These are phyloP conservation scores for Tetradesmus lagerheimii DNA, from an alignment of 139 green algal species.

Conservation along the genomic window DNA sequence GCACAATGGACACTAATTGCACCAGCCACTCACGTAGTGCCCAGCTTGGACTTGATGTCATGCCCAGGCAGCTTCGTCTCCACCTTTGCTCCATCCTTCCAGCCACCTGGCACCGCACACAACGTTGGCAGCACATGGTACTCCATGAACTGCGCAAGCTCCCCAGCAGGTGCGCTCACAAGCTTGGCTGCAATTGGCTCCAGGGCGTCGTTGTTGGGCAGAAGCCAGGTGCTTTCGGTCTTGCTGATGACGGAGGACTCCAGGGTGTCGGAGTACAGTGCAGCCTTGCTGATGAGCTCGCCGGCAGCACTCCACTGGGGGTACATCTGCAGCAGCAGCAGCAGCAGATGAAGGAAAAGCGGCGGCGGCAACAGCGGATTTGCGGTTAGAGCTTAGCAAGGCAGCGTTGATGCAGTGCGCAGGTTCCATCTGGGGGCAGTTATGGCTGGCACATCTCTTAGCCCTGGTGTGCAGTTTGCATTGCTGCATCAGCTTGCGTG, in stretches of 20 bases:
- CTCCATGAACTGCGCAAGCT: background rate
- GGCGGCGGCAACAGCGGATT: background rate
- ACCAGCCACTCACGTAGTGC: background rate
- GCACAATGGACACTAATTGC: no score
- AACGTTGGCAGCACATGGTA: background rate
- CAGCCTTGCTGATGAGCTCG: background rate
- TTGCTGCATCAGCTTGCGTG: no score
- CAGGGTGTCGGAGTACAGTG: background rate
- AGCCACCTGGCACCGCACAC: background rate
- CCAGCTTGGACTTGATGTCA: background rate
- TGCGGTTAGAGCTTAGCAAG: no score
- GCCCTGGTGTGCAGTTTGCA: no score
- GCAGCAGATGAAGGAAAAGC: background rate
- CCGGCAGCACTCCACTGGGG: background rate
- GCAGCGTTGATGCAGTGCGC: no score
- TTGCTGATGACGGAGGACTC: background rate
- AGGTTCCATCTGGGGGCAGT: no score
- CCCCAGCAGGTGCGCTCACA: background rate
- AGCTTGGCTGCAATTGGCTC: background rate
- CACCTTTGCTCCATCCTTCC: background rate
- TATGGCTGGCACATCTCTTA: no score
- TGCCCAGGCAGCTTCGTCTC: background rate
- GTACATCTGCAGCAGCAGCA: background rate
- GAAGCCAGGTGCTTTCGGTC: background rate
- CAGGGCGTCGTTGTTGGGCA: background rate